Percentiles rank a stretch among this genome's conserved stretches.
phyloP scores from a whole-genome alignment of 768 basidiomycete genomes.

The Mycena vitilis region DNA sequence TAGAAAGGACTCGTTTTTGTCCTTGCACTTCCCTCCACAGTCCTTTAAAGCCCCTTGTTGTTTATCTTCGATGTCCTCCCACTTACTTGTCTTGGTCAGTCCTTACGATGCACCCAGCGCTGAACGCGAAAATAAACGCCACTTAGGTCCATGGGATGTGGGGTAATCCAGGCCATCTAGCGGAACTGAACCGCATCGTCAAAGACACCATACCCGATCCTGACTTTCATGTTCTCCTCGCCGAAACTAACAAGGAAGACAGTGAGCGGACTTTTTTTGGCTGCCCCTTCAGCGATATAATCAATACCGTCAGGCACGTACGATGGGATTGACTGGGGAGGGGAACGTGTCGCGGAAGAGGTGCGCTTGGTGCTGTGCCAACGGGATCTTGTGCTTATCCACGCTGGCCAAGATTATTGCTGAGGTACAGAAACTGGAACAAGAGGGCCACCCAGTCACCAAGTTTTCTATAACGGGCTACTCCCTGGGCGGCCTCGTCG shows the following conservation, averaged over 20 bases:
- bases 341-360: slow-evolving; percentile 81
- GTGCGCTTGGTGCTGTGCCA: slow-evolving; percentile 49
- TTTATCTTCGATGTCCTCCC: too few relatives aligned
- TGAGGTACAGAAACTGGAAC: slow-evolving; percentile 63
- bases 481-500: slow-evolving; percentile 82
- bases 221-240: slow-evolving; percentile 70
- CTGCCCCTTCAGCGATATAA: neutral
- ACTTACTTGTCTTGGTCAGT: too few relatives aligned
- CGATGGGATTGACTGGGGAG: slow-evolving; percentile 80
- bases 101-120: too few relatives aligned
- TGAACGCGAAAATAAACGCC: too few relatives aligned
- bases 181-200: slow-evolving; percentile 66
- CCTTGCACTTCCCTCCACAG: too few relatives aligned
- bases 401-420: slow-evolving; percentile 60
- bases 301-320: slow-evolving; percentile 55
- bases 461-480: slow-evolving; percentile 85
- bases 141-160: slow-evolving; percentile 68
- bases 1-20: too few relatives aligned
- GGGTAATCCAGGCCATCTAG: slow-evolving; percentile 78
- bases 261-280: slow-evolving; percentile 44
- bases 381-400: slow-evolving; percentile 9
- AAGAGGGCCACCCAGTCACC: slow-evolving; percentile 67
- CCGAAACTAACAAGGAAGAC: slow-evolving; percentile 76
- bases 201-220: slow-evolving; percentile 56
- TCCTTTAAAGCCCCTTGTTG: too few relatives aligned